phyloP scores from a whole-genome alignment of 2,329 filamentous ascomycete genomes.

The Nigrospora osmanthi region DNA sequence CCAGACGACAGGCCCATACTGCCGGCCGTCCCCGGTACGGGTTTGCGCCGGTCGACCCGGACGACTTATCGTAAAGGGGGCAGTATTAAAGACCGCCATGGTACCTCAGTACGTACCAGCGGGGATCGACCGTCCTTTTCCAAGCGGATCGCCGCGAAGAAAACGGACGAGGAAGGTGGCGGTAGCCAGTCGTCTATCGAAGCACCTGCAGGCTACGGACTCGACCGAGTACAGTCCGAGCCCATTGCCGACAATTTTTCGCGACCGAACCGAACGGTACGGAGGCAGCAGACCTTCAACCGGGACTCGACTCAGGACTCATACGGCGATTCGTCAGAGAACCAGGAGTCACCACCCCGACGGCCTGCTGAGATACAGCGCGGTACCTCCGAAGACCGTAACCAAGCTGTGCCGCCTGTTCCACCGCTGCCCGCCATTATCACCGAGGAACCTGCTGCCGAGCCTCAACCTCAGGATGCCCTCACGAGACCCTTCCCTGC shows the following conservation, averaged over 20 bases:
- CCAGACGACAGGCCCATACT: constrained; percentile 79
- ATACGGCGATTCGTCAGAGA: constrained; percentile 33
- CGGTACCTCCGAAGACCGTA: constrained; percentile 10
- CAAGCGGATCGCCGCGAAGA: constrained; percentile 58
- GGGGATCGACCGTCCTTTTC: constrained; percentile 52
- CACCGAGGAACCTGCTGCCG: constrained; percentile 26
- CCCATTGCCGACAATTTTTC: constrained; percentile 58
- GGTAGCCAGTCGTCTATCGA: constrained; percentile 30
- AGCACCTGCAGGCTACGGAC: constrained; percentile 39
- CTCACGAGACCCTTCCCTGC: constrained; percentile 36
- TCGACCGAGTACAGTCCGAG: constrained; percentile 64
- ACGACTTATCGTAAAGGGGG: constrained; percentile 85
- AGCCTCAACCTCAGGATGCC: constrained; percentile 10
- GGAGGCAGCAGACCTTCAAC: constrained; percentile 40
- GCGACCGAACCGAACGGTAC: constrained; percentile 41
- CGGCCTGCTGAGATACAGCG: constrained; percentile 11
- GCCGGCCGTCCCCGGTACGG: constrained; percentile 67
- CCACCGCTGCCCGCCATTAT: constrained; percentile 57
- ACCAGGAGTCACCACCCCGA: constrained; percentile 10
- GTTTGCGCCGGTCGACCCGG: constrained; percentile 79
- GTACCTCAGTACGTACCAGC: constrained; percentile 67
- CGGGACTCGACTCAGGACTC: constrained; percentile 28
- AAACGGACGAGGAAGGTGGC: constrained; percentile 54
- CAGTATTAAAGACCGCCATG: constrained; percentile 77
- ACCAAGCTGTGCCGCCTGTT: constrained; percentile 23